Evolutionary conservation across 805 yeast genomes (phyloP).

Genomic region (Candida namnaoensis): DNA sequence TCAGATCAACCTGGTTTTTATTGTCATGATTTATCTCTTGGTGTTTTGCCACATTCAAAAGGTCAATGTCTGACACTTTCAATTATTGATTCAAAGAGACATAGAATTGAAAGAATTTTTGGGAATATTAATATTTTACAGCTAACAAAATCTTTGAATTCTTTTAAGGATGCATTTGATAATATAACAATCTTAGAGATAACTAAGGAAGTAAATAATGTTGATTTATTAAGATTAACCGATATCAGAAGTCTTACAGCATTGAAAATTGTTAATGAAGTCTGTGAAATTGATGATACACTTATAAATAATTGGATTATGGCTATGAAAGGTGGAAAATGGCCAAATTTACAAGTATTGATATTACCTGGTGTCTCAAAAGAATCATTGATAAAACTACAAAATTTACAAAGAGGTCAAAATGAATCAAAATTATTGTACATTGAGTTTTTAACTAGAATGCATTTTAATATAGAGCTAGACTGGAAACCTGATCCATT

Average conservation of each 20-base stretch:
- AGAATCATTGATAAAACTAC: slow-evolving; percentile 10
- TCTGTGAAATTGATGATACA: slow-evolving; percentile 7
- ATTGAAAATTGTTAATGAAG: slow-evolving; percentile 6
- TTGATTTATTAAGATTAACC: background rate
- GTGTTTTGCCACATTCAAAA: background rate
- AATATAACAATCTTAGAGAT: slow-evolving; percentile 5
- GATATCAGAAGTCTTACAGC: slow-evolving; percentile 6
- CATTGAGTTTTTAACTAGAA: slow-evolving; percentile 8
- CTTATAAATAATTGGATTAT: slow-evolving; percentile 14
- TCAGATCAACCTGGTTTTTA: slow-evolving; percentile 6
- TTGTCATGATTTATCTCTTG: slow-evolving; percentile 5
- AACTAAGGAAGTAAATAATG: no score
- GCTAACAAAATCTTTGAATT: slow-evolving; percentile 6
- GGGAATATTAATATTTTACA: slow-evolving; percentile 13
- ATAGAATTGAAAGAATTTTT: slow-evolving; percentile 26
- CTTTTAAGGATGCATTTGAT: slow-evolving; percentile 4
- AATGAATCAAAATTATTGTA: slow-evolving; percentile 7
- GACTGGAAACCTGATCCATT: slow-evolving; percentile 8
- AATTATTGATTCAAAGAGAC: slow-evolving; percentile 15
- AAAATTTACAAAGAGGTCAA: slow-evolving; percentile 3
- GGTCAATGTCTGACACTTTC: slow-evolving; percentile 1
- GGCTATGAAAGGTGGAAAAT: slow-evolving; percentile 12
- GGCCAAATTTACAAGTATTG: slow-evolving; percentile 14
- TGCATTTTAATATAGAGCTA: slow-evolving; percentile 4
- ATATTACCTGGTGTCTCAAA: slow-evolving; percentile 10